Conservation (phyloP, 2,329 filamentous ascomycete species). For the Cytospora schulzeri region DNA sequence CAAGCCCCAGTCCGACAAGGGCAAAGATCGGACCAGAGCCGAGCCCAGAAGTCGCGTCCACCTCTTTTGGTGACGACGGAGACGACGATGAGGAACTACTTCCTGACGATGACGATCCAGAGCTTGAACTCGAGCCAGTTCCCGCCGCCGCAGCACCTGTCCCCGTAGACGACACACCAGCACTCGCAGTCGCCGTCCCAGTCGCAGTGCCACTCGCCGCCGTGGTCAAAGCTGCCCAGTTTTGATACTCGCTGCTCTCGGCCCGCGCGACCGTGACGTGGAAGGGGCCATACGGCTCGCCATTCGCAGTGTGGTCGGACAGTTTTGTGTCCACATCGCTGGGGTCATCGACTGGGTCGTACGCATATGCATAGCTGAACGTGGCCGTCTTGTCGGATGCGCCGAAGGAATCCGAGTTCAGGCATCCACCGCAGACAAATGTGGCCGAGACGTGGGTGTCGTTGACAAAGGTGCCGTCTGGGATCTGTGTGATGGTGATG, state of each 20-base stretch:
- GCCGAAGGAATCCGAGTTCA: constrained; percentile 37
- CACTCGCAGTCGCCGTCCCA: not conserved
- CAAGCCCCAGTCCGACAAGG: constrained; percentile 11
- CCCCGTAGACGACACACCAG: constrained; percentile 3
- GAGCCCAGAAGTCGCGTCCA: not conserved
- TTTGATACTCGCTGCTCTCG: constrained; percentile 21
- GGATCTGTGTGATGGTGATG: constrained; percentile 47
- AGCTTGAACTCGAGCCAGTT: not conserved
- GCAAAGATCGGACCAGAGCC: constrained; percentile 13
- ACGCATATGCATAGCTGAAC: constrained; percentile 26
- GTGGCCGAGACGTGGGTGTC: constrained; percentile 55
- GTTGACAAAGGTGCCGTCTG: constrained; percentile 55
- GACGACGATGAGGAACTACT: constrained; percentile 8
- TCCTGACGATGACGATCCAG: not conserved
- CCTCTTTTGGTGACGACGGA: not conserved
- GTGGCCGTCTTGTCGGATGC: constrained; percentile 17
- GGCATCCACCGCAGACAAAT: constrained; percentile 53
- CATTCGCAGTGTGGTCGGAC: constrained; percentile 27
- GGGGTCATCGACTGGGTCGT: constrained; percentile 24
- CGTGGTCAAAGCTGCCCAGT: constrained; percentile 22
- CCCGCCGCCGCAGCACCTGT: not conserved
- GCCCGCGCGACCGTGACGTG: constrained; percentile 22
- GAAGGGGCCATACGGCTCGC: constrained; percentile 27
- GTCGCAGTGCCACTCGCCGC: constrained; percentile 5
- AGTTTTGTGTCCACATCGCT: constrained; percentile 20